Conservation (phyloP, 768 basidiomycete species). For the Lactifluus rugatus region DNA sequence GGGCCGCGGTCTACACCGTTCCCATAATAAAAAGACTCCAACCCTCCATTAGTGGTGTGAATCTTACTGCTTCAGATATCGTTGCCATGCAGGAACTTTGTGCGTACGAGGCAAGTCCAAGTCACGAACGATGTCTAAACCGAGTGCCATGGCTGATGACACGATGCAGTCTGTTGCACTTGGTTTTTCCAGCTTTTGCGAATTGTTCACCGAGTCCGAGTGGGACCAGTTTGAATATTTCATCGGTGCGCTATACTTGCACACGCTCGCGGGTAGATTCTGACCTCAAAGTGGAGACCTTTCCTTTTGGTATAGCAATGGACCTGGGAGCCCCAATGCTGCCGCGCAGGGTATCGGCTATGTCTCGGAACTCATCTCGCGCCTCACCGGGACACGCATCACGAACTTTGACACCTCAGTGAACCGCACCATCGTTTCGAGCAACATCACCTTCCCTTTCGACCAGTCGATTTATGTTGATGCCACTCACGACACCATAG, state of each 20-base stretch:
- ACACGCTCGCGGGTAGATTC: neutral
- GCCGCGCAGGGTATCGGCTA: conserved; percentile 33
- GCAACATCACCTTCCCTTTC: conserved; percentile 28
- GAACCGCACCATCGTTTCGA: conserved; percentile 39
- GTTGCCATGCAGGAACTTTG: conserved; percentile 31
- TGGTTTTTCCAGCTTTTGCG: conserved; percentile 42
- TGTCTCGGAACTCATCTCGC: conserved; percentile 36
- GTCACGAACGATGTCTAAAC: neutral
- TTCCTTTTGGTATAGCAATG: conserved; percentile 29
- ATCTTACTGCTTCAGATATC: conserved; percentile 26
- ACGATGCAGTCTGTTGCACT: conserved; percentile 35
- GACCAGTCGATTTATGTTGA: conserved; percentile 37
- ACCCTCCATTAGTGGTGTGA: conserved; percentile 26
- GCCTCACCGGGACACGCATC: conserved; percentile 32
- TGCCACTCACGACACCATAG: conserved; percentile 37
- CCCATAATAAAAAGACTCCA: conserved; percentile 30
- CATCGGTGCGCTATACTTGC: conserved; percentile 20
- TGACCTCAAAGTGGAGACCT: conserved; percentile 17
- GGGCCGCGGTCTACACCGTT: conserved; percentile 34
- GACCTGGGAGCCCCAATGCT: conserved; percentile 36
- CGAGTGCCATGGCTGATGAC: neutral
- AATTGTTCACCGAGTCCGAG: conserved; percentile 42
- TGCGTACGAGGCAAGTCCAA: conserved; percentile 30
- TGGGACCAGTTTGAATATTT: conserved; percentile 43
- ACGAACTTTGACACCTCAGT: conserved; percentile 34